These are phyloP conservation scores for Colletotrichum sp. DNA, from an alignment of 2,329 filamentous ascomycete genomes.

Conservation along the genomic window DNA sequence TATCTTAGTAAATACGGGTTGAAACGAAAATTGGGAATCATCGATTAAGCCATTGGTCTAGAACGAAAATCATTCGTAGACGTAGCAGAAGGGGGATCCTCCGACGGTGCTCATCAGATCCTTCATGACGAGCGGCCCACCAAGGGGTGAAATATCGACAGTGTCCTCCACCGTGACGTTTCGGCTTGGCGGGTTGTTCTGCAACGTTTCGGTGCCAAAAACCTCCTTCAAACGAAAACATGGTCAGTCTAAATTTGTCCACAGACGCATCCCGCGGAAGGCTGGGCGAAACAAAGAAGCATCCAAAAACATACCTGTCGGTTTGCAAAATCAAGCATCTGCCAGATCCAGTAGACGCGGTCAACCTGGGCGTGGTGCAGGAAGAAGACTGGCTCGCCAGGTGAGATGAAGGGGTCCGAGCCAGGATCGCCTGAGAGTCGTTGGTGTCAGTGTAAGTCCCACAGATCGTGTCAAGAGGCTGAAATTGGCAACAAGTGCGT, in stretches of 20 bases:
- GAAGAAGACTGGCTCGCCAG: conserved; percentile 50
- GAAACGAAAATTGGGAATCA: not conserved
- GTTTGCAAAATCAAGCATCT: conserved; percentile 43
- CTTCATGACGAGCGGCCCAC: conserved; percentile 35
- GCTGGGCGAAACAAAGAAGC: not conserved
- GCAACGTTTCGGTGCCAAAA: conserved; percentile 45
- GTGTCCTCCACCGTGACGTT: conserved; percentile 46
- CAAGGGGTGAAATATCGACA: conserved; percentile 35
- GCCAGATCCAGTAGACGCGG: conserved; percentile 53
- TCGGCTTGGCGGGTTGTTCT: conserved; percentile 42
- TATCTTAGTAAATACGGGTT: not conserved
- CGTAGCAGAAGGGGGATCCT: conserved; percentile 46
- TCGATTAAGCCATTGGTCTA: no score
- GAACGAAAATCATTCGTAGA: conserved; percentile 31
- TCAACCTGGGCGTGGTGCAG: conserved; percentile 51
- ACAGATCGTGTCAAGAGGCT: not conserved
- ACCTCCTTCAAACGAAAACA: conserved; percentile 24
- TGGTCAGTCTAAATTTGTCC: not conserved
- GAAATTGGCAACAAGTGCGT: not conserved
- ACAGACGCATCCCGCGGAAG: not conserved
- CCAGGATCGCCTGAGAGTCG: conserved; percentile 43
- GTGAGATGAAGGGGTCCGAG: conserved; percentile 47
- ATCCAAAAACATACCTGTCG: conserved; percentile 28
- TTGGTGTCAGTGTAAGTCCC: not conserved
- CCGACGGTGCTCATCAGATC: conserved; percentile 44